Conservation (phyloP, 768 basidiomycete species). For the Boletus reticuloceps region DNA sequence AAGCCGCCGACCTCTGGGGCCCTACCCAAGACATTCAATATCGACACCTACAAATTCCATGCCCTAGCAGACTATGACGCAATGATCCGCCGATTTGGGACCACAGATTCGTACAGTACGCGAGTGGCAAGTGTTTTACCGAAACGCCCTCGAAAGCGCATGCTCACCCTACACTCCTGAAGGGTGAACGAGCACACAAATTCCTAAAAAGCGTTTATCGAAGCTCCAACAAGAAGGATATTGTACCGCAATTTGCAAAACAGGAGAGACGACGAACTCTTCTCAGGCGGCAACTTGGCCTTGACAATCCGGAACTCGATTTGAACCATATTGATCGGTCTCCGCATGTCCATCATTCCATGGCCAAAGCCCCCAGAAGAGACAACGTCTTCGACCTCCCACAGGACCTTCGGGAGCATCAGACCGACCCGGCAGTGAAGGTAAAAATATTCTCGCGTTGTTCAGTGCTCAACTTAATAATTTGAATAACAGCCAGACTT, state of each 20-base stretch:
- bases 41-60: slow-evolving; percentile 31
- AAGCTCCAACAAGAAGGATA: slow-evolving; percentile 19
- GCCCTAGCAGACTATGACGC: slow-evolving; percentile 24
- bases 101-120: too few relatives aligned
- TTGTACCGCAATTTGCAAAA: background rate
- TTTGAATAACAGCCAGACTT: background rate
- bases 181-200: background rate
- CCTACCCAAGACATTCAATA: slow-evolving; percentile 16
- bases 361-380: background rate
- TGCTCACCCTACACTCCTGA: too few relatives aligned
- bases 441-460: background rate
- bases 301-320: background rate
- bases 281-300: background rate
- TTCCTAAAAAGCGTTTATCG: slow-evolving; percentile 23
- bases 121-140: too few relatives aligned
- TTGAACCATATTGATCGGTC: background rate
- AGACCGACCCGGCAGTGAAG: slow-evolving; percentile 12
- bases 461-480: too few relatives aligned
- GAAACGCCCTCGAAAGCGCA: too few relatives aligned
- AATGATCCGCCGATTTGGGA: background rate
- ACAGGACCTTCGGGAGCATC: background rate
- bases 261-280: slow-evolving; percentile 9
- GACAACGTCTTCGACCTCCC: background rate
- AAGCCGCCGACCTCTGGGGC: background rate
- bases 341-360: background rate